Conservation (phyloP, 352 stramenopile species). For the Phytopythium boreale region DNA sequence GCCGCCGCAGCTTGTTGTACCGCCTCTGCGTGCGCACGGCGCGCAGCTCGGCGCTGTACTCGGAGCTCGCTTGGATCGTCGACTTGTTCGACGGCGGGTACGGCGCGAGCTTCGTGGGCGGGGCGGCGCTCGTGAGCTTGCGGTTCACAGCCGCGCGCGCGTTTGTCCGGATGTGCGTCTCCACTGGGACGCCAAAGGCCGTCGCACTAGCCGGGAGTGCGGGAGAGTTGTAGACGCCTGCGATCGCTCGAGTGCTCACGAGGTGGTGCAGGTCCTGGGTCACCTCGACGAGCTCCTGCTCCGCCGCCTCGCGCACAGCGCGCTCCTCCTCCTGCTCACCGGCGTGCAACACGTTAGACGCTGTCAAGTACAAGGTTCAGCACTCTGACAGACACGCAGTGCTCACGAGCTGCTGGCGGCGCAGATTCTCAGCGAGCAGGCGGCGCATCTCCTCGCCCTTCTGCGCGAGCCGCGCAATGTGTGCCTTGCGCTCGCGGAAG, state of each 20-base stretch:
- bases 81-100: slow-evolving; percentile 55
- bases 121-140: slow-evolving; percentile 25
- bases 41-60: slow-evolving; percentile 38
- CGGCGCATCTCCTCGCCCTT: slow-evolving; percentile 52
- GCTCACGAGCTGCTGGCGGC: slow-evolving; percentile 31
- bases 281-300: slow-evolving; percentile 47
- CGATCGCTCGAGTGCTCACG: slow-evolving; percentile 44
- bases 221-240: slow-evolving; percentile 64
- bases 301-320: slow-evolving; percentile 26
- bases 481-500: slow-evolving; percentile 59
- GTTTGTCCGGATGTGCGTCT: slow-evolving; percentile 61
- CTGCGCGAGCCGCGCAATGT: slow-evolving; percentile 40
- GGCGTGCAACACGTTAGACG: no score
- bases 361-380: not conserved
- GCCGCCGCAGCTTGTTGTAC: slow-evolving; percentile 53
- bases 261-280: slow-evolving; percentile 65
- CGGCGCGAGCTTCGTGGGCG: slow-evolving; percentile 38
- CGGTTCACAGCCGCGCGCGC: slow-evolving; percentile 32
- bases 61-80: slow-evolving; percentile 39
- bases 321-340: slow-evolving; percentile 26
- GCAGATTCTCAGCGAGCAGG: slow-evolving; percentile 38
- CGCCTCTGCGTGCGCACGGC: slow-evolving; percentile 55
- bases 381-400: not conserved
- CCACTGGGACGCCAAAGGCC: slow-evolving; percentile 55
- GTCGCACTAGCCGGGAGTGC: slow-evolving; percentile 28